These are phyloP conservation scores for Discostella stelligeroides DNA, from an alignment of 108 stramenopile genomes.

Conservation along the genomic window DNA sequence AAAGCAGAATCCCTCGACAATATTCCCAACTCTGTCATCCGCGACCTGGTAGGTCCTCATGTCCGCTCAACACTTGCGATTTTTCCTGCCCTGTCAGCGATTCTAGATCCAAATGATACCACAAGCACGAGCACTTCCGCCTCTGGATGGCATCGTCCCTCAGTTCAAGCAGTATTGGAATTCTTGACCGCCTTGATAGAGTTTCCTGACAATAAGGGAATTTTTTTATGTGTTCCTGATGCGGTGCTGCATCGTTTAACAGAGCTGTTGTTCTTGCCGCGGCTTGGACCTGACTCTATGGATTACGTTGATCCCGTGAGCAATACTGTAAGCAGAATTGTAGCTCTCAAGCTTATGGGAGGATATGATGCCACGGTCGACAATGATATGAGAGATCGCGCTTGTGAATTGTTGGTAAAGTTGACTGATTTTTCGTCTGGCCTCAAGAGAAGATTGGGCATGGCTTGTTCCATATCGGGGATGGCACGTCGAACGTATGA, in stretches of 20 bases:
- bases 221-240: slow-evolving; percentile 68
- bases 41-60: slow-evolving; percentile 28
- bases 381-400: slow-evolving; percentile 80
- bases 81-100: slow-evolving; percentile 37
- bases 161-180: slow-evolving; percentile 44
- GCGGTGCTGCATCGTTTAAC: slow-evolving; percentile 61
- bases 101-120: slow-evolving; percentile 46
- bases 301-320: slow-evolving; percentile 79
- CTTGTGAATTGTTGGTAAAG: slow-evolving; percentile 75
- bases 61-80: slow-evolving; percentile 37
- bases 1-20: slow-evolving; percentile 46
- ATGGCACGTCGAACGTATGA: slow-evolving; percentile 17
- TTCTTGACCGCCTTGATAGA: slow-evolving; percentile 43
- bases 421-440: slow-evolving; percentile 65
- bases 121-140: slow-evolving; percentile 34
- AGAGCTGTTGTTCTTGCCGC: slow-evolving; percentile 71
- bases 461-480: slow-evolving; percentile 29
- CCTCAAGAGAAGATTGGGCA: slow-evolving; percentile 56
- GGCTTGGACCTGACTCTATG: slow-evolving; percentile 72
- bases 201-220: slow-evolving; percentile 57
- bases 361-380: slow-evolving; percentile 83
- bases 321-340: slow-evolving; percentile 69
- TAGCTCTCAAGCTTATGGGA: slow-evolving; percentile 58
- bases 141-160: slow-evolving; percentile 51
- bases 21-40: slow-evolving; percentile 31